These are phyloP conservation scores for Solanum etuberosum DNA, from an alignment of 257 asterid species.

Conservation along the genomic window DNA sequence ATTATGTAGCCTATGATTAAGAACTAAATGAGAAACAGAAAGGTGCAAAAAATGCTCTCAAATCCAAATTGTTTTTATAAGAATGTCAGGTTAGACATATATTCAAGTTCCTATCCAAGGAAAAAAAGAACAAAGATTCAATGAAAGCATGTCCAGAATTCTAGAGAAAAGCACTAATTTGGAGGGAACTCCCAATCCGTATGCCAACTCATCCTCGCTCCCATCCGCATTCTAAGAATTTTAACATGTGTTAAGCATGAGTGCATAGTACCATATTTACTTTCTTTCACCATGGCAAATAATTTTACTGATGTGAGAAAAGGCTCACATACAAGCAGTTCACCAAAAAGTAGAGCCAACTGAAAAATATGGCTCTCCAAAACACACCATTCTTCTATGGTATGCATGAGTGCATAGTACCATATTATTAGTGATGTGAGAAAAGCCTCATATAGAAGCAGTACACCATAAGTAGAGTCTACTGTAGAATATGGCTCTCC, in stretches of 20 bases:
- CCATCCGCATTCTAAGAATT: neutral
- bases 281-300: neutral
- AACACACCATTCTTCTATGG: neutral
- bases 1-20: neutral
- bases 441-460: neutral
- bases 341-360: neutral
- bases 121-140: neutral
- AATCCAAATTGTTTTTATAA: neutral
- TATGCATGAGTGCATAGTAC: neutral
- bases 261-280: neutral
- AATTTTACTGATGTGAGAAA: neutral
- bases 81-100: neutral
- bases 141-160: neutral
- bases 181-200: neutral
- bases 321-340: neutral
- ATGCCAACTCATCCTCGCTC: neutral
- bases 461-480: neutral
- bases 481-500: neutral
- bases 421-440: neutral
- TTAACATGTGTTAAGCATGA: neutral
- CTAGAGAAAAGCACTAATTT: neutral
- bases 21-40: neutral
- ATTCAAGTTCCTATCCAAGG: neutral
- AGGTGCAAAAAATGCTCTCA: neutral
- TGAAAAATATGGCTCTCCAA: neutral